Conservation (phyloP, 805 yeast genomes). For the Candida ascalaphidarum region DNA sequence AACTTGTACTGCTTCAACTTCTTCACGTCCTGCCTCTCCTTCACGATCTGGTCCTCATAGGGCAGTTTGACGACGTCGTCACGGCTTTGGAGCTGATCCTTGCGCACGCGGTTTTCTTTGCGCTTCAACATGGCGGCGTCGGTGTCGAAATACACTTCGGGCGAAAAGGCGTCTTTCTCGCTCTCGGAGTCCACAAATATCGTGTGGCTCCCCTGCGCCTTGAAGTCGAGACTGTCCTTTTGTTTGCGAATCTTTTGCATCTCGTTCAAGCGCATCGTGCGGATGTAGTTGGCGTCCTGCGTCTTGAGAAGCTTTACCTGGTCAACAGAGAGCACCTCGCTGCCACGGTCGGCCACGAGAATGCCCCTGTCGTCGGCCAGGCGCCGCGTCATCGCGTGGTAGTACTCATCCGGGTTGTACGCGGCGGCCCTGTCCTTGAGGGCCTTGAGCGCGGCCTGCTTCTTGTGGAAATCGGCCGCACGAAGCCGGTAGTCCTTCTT, state of each 20-base stretch:
- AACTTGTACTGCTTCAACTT: constrained; percentile 54
- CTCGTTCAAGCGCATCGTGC: constrained; percentile 69
- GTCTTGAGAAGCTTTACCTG: constrained; percentile 81
- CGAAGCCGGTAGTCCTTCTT: constrained; percentile 37
- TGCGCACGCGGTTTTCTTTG: constrained; percentile 64
- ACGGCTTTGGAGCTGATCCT: constrained; percentile 47
- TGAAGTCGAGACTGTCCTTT: constrained; percentile 39
- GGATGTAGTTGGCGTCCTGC: constrained; percentile 82
- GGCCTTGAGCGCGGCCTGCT: constrained; percentile 57
- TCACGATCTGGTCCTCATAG: no score
- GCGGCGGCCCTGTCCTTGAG: constrained; percentile 63
- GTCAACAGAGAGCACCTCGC: constrained; percentile 53
- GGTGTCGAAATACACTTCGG: constrained; percentile 64
- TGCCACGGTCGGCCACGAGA: constrained; percentile 55
- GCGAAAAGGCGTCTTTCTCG: constrained; percentile 49
- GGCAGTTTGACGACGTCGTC: constrained; percentile 18
- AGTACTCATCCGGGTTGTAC: constrained; percentile 91
- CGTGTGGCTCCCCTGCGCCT: constrained; percentile 67
- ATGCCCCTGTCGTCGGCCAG: constrained; percentile 67
- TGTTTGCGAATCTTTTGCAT: constrained; percentile 52
- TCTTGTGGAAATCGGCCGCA: constrained; percentile 50
- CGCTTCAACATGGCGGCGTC: constrained; percentile 52
- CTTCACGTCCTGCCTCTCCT: constrained; percentile 35
- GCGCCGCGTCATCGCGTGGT: constrained; percentile 80
- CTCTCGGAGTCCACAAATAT: constrained; percentile 68